Base-by-base conservation (phyloP, 768 basidiomycete species). In the Auriculariales sp. region DNA sequence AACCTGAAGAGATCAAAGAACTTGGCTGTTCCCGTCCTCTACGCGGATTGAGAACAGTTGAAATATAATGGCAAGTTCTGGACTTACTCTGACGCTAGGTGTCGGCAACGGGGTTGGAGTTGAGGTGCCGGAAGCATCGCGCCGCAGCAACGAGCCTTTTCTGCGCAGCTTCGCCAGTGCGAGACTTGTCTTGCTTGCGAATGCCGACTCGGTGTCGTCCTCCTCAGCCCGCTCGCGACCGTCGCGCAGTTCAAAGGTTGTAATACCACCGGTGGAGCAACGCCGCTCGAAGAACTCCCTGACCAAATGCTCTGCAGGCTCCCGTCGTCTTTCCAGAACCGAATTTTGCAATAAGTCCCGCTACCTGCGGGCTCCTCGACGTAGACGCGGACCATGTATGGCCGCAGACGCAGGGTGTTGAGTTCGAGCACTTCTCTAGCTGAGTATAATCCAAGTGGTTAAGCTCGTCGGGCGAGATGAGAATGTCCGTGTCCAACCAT, bases 271-370 rank as follows among this genome's bases (percentile, higher is more conserved):
- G 6, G 19, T 28, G 17, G 14, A 24, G 25, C 32, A 28, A 14
- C 50, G 50, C 14, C 24, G 25, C 30, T 51, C 50, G 33, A 51
- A 51, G 44, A 51, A 51, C 15, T 51, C 29, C 28, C 46, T 42
- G 42, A 51, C 50, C 11, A 51, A 44, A 51, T 44, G 44, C 50
- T 51, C 30, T 51, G 50, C 9, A 51, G 50, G 44, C 42, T 46
- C 24, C 50, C 50, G 29, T 51, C 50, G 30, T 51, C 42, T 32
- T 51, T 51, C 50, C 50, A 51, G 30, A 30, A 45, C 30, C 50
- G 50, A 10, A 51, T 24, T 30, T 51, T 51, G 14, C 44, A 35
- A 12, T 28, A 51, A 3, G 28, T 51, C 17, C 50, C 50, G 28
- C 42, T 46, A 29, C 33, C 44, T 17, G 44, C 42, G 3, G 50